These are phyloP conservation scores for Colletotrichum caudatum DNA, from an alignment of 2,329 filamentous ascomycete genomes.

Conservation along the genomic window DNA sequence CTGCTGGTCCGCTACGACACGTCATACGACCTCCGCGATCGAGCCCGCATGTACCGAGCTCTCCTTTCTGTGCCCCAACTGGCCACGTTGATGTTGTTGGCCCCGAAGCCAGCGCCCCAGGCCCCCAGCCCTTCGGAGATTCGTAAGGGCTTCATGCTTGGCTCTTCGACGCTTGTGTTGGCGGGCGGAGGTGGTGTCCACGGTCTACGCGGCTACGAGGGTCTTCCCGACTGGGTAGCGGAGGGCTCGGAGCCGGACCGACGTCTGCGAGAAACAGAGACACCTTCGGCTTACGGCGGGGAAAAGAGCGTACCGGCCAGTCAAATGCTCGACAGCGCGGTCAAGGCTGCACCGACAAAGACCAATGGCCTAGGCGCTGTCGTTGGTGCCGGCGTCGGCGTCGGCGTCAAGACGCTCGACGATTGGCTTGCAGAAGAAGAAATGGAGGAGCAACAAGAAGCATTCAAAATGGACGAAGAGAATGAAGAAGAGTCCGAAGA, in stretches of 20 bases:
- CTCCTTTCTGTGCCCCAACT: slow-evolving; percentile 87
- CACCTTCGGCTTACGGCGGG: slow-evolving; percentile 54
- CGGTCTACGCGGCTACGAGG: slow-evolving; percentile 81
- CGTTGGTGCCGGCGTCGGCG: slow-evolving; percentile 59
- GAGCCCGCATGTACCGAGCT: slow-evolving; percentile 87
- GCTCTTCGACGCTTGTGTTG: slow-evolving; percentile 87
- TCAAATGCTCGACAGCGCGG: slow-evolving; percentile 72
- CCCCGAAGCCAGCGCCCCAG: slow-evolving; percentile 93
- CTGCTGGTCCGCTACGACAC: slow-evolving; percentile 91
- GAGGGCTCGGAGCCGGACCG: slow-evolving; percentile 84
- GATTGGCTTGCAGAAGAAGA: slow-evolving; percentile 89
- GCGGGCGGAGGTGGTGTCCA: slow-evolving; percentile 80
- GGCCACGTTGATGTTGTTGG: slow-evolving; percentile 88
- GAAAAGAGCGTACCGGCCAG: slow-evolving; percentile 67
- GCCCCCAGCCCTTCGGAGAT: slow-evolving; percentile 89
- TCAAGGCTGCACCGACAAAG: slow-evolving; percentile 54
- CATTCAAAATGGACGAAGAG: slow-evolving; percentile 60
- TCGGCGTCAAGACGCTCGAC: slow-evolving; percentile 83
- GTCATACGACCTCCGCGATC: slow-evolving; percentile 94
- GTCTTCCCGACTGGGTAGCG: slow-evolving; percentile 86
- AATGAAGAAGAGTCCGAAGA: slow-evolving; percentile 66
- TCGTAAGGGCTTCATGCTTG: slow-evolving; percentile 81
- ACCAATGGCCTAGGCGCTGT: slow-evolving; percentile 58
- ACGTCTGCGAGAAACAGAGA: slow-evolving; percentile 73
- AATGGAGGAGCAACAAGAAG: slow-evolving; percentile 66